Conservation (phyloP, 257 asterid genomes). For the Rauvolfia tetraphylla region DNA sequence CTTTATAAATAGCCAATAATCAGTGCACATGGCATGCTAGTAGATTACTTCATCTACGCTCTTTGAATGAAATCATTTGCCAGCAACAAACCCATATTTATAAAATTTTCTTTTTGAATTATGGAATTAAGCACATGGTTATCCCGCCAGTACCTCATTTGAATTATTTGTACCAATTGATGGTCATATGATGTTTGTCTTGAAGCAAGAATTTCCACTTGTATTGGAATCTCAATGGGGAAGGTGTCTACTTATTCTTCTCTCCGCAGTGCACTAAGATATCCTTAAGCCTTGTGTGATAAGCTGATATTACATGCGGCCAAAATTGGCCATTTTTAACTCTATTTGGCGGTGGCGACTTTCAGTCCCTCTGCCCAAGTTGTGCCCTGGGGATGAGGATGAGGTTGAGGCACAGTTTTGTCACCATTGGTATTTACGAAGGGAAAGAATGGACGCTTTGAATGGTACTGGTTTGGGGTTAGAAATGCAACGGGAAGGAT, state of each 20-base stretch:
- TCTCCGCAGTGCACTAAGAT: neutral
- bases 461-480: slow-evolving; percentile 14
- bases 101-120: neutral
- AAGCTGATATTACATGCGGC: neutral
- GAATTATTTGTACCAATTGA: slow-evolving; percentile 4
- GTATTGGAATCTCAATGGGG: neutral
- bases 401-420: neutral
- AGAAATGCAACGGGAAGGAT: slow-evolving; percentile 20
- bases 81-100: neutral
- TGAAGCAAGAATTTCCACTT: slow-evolving; percentile 1
- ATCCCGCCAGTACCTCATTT: neutral
- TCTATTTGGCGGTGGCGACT: neutral
- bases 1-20: slow-evolving; percentile 21
- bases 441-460: slow-evolving; percentile 3
- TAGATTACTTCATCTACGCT: slow-evolving; percentile 4
- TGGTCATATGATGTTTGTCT: slow-evolving; percentile 16
- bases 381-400: neutral
- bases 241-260: no score
- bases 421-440: slow-evolving; percentile 3
- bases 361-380: neutral
- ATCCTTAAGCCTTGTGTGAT: neutral
- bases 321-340: neutral
- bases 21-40: slow-evolving; percentile 38
- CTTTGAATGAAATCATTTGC: neutral
- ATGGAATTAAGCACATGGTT: slow-evolving; percentile 9